Evolutionary conservation across 805 yeast species (phyloP).

Genomic region (Pichia scutulata): DNA sequence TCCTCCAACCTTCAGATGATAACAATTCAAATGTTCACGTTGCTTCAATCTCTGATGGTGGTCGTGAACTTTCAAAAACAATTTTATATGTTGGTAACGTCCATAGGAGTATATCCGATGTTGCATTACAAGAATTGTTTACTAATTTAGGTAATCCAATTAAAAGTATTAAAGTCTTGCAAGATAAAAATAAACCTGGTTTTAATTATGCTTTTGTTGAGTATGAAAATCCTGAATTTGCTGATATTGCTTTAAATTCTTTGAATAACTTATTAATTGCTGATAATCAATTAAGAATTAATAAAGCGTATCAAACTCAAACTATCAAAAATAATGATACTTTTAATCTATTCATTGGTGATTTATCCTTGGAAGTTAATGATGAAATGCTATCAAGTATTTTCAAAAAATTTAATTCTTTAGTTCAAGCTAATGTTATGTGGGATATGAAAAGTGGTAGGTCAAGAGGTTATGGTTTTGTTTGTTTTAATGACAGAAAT

Average conservation of each 20-base stretch:
- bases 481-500: constrained; percentile 54
- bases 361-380: constrained; percentile 71
- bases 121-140: constrained; percentile 52
- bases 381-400: constrained; percentile 60
- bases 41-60: constrained; percentile 38
- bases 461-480: constrained; percentile 89
- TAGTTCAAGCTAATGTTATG: constrained; percentile 86
- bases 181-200: constrained; percentile 67
- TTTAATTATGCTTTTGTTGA: constrained; percentile 82
- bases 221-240: constrained; percentile 49
- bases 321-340: constrained; percentile 48
- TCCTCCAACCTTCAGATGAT: background rate
- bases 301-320: constrained; percentile 82
- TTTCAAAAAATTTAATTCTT: constrained; percentile 49
- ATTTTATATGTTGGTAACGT: constrained; percentile 74
- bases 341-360: constrained; percentile 79
- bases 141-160: constrained; percentile 47
- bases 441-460: constrained; percentile 96
- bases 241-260: constrained; percentile 52
- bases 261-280: constrained; percentile 51
- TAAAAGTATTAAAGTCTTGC: constrained; percentile 58
- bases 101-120: constrained; percentile 58
- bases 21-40: background rate
- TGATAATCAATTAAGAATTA: constrained; percentile 51
- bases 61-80: constrained; percentile 67